phyloP scores from a whole-genome alignment of 768 basidiomycete genomes.

The Hysterangium stoloniferum region DNA sequence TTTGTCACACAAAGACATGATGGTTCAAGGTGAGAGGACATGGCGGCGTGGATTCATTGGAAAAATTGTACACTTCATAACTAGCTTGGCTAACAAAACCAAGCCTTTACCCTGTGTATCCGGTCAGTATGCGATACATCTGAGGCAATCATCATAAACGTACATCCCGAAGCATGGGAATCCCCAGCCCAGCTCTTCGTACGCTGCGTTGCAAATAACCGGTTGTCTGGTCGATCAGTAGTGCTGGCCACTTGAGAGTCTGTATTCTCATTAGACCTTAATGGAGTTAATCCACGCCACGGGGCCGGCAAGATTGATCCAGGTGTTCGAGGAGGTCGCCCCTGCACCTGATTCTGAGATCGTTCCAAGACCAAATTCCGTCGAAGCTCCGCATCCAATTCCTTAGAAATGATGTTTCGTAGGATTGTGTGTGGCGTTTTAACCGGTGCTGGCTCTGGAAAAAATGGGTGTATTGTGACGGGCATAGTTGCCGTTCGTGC shows the following conservation, averaged over 20 bases:
- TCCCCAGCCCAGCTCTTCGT: slow-evolving; percentile 66
- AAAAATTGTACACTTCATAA: not conserved
- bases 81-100: too few species aligned
- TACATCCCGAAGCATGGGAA: slow-evolving; percentile 55
- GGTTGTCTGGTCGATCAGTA: not conserved
- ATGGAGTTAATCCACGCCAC: not conserved
- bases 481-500: slow-evolving; percentile 33
- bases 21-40: not conserved
- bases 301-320: slow-evolving; percentile 9
- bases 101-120: too few species aligned
- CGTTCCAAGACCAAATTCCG: slow-evolving; percentile 71
- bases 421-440: slow-evolving; percentile 83
- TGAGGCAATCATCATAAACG: too few species aligned
- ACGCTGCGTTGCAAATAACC: slow-evolving; percentile 41
- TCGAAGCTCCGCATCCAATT: slow-evolving; percentile 78
- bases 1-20: slow-evolving; percentile 2
- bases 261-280: not conserved
- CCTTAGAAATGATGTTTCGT: slow-evolving; percentile 73
- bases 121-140: too few species aligned
- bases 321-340: slow-evolving; percentile 1
- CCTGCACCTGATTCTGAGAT: slow-evolving; percentile 18
- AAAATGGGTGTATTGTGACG: slow-evolving; percentile 60
- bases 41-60: slow-evolving; percentile 3
- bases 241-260: not conserved
- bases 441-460: slow-evolving; percentile 57